A percentile compares a stretch with the other conserved stretches of the same genome.
These are phyloP conservation scores for Torulaspora quercuum DNA, from an alignment of 805 yeast species.

Conservation along the genomic window DNA sequence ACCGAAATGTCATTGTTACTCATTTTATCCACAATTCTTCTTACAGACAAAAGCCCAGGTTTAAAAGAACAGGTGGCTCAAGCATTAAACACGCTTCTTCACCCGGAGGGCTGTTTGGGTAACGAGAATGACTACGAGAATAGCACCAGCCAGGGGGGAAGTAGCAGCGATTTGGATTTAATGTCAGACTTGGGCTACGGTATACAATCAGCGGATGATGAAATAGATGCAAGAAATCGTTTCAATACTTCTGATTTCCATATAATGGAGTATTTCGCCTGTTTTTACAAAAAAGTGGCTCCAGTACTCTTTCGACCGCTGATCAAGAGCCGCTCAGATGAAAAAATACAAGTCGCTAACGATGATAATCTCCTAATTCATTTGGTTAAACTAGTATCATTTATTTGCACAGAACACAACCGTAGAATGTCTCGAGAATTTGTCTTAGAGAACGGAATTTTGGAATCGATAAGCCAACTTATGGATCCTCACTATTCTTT, in stretches of 20 bases:
- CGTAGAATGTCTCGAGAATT: conserved; percentile 55
- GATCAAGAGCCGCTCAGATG: conserved; percentile 26
- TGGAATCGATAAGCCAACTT: conserved; percentile 53
- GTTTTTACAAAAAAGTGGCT: conserved; percentile 63
- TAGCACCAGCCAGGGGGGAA: conserved; percentile 7
- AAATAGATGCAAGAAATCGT: conserved; percentile 10
- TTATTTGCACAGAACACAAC: conserved; percentile 66
- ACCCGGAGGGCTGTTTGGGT: conserved; percentile 44
- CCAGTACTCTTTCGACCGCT: conserved; percentile 52
- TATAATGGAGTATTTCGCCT: conserved; percentile 39
- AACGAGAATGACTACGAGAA: conserved; percentile 19
- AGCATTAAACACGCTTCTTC: conserved; percentile 71
- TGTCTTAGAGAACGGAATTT: conserved; percentile 54
- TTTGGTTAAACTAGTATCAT: conserved; percentile 67
- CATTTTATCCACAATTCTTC: conserved; percentile 55
- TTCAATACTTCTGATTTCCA: conserved; percentile 18
- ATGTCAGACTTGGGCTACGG: conserved; percentile 10
- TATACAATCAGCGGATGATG: conserved; percentile 5
- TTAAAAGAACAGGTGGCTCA: conserved; percentile 79
- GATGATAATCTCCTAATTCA: conserved; percentile 50
- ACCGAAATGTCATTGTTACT: conserved; percentile 58
- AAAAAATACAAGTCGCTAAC: conserved; percentile 4
- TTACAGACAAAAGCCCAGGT: conserved; percentile 64
- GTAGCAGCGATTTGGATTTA: conserved; percentile 8
- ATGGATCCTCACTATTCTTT: conserved; percentile 40